A percentile compares a stretch with the other conserved stretches of the same genome.
These are phyloP conservation scores for Penicillium sp. DNA, from an alignment of 2,329 filamentous ascomycete species.

Conservation along the genomic window DNA sequence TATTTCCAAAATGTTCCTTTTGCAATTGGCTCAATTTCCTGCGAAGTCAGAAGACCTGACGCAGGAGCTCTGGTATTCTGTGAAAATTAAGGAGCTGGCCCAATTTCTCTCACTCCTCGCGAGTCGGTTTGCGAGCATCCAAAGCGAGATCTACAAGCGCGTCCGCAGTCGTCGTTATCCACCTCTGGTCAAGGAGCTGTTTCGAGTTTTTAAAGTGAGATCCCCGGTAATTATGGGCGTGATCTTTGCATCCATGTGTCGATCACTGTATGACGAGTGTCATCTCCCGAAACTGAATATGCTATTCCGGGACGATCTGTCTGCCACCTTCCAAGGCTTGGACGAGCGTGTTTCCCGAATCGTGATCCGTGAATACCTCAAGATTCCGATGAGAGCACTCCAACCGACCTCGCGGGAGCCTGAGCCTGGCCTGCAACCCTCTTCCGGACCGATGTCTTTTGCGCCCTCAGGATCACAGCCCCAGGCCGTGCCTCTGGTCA, in stretches of 20 bases:
- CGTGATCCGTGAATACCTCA: conserved; percentile 6
- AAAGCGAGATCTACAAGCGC: background rate
- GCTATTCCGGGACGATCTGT: conserved; percentile 5
- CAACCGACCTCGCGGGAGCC: too few species aligned
- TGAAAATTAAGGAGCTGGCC: conserved; percentile 40
- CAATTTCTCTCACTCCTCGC: conserved; percentile 48
- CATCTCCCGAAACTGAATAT: conserved; percentile 14
- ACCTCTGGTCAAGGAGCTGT: conserved; percentile 57
- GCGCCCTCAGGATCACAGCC: background rate
- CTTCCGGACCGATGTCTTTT: too few species aligned
- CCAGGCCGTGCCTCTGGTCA: background rate
- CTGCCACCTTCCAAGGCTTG: background rate
- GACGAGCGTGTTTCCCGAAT: background rate
- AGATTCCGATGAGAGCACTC: conserved; percentile 16
- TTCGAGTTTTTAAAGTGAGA: conserved; percentile 46
- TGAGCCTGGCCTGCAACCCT: too few species aligned
- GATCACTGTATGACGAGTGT: conserved; percentile 22
- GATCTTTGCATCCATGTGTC: conserved; percentile 47
- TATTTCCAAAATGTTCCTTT: conserved; percentile 1
- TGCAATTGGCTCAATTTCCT: conserved; percentile 44
- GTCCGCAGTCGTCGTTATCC: conserved; percentile 46
- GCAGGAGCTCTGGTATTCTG: conserved; percentile 34
- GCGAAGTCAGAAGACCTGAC: conserved; percentile 12
- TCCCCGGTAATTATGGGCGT: conserved; percentile 55
- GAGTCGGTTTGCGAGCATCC: conserved; percentile 41